Evolutionary conservation across 768 basidiomycete genomes (phyloP).

Genomic region (Kwoniella dejecticola): DNA sequence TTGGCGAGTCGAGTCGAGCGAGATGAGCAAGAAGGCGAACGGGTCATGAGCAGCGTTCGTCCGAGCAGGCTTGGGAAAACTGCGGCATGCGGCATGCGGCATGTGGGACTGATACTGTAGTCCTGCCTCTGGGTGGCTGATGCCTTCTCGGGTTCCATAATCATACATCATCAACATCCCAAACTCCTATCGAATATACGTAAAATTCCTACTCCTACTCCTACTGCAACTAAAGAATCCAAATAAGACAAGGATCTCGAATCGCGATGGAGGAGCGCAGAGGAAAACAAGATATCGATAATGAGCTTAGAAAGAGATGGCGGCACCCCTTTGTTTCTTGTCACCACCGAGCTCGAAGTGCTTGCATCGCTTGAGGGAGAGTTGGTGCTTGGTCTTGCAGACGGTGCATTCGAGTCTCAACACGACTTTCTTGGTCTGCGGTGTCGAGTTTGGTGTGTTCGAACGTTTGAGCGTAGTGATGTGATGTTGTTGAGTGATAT

Average conservation of each 20-base stretch:
- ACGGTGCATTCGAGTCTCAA: conserved; percentile 94
- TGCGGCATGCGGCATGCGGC: no score
- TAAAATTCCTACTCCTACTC: background rate
- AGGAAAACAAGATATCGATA: background rate
- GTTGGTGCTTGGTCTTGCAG: conserved; percentile 98
- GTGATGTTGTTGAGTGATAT: no score
- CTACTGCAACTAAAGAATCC: background rate
- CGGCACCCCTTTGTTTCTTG: conserved; percentile 76
- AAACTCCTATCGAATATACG: background rate
- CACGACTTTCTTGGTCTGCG: conserved; percentile 93
- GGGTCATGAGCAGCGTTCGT: no score
- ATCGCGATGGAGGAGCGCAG: background rate
- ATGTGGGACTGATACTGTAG: no score
- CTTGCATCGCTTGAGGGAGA: conserved; percentile 97
- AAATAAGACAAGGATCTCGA: background rate
- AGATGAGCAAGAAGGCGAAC: no score
- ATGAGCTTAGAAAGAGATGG: conserved; percentile 36
- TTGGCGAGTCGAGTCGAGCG: no score
- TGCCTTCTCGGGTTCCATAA: conserved; percentile 13
- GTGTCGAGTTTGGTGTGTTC: background rate
- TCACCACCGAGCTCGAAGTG: conserved; percentile 99
- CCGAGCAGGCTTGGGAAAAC: no score
- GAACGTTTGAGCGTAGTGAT: no score
- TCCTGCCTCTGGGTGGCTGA: no score
- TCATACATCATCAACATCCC: conserved; percentile 15